A percentile compares a stretch with the other conserved stretches of the same genome.
Conservation (phyloP, 768 basidiomycete genomes). For the Psilocybe cyanescens region DNA sequence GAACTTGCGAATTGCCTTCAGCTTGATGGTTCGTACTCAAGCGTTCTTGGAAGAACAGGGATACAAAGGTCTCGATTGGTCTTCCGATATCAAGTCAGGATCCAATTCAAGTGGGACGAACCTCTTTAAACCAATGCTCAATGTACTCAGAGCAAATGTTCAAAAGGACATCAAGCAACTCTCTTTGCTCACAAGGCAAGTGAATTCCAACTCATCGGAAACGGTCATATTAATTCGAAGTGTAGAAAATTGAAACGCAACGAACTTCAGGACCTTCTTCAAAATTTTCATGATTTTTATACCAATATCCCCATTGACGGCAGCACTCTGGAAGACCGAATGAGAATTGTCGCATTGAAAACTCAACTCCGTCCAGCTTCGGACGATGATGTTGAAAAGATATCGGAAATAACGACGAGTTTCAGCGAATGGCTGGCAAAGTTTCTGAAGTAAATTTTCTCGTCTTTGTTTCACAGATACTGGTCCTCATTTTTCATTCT, state of each 20-base stretch:
- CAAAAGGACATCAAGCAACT: constrained; percentile 47
- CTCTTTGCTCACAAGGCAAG: constrained; percentile 53
- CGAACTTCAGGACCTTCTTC: constrained; percentile 40
- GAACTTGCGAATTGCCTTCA: constrained; percentile 49
- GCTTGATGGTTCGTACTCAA: constrained; percentile 47
- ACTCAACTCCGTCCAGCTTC: constrained; percentile 17
- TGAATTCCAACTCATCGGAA: background rate
- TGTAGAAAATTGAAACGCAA: constrained; percentile 42
- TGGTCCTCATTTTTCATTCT: constrained; percentile 5
- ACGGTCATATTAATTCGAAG: background rate
- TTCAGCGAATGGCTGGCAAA: constrained; percentile 54
- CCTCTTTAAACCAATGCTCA: constrained; percentile 45
- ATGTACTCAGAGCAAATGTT: constrained; percentile 46
- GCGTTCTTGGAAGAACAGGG: constrained; percentile 46
- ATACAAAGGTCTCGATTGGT: constrained; percentile 42
- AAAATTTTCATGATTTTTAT: constrained; percentile 33
- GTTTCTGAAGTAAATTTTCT: constrained; percentile 49
- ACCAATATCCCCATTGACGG: constrained; percentile 23
- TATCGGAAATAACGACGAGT: constrained; percentile 22
- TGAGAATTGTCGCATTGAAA: constrained; percentile 21
- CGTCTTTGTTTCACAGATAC: background rate
- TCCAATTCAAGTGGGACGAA: constrained; percentile 1
- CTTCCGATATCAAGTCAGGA: constrained; percentile 19
- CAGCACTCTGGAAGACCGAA: constrained; percentile 35
- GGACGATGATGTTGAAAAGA: constrained; percentile 7